Evolutionary conservation across 768 basidiomycete species (phyloP).

Genomic region (Boletus fagicola): DNA sequence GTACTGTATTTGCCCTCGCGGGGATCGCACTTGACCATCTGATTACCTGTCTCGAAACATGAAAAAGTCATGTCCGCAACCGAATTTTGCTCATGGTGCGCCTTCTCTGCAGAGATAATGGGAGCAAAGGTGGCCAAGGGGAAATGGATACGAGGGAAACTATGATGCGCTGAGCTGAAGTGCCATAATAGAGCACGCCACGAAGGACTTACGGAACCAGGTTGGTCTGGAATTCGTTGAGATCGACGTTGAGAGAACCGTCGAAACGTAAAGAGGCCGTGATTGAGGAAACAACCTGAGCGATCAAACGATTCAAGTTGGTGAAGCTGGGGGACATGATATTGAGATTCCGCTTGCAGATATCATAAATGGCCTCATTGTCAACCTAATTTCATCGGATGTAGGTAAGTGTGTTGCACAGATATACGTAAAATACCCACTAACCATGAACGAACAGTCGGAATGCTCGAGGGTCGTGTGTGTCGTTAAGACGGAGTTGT

Average conservation of each 20-base stretch:
- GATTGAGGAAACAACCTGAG: conserved; percentile 97
- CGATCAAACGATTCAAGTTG: conserved; percentile 95
- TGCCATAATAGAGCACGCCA: neutral
- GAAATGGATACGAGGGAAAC: conserved; percentile 99
- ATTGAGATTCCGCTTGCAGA: conserved; percentile 86
- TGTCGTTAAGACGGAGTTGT: conserved; percentile 95
- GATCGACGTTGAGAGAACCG: conserved; percentile 62
- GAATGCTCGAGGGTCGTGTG: conserved; percentile 99
- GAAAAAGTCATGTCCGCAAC: conserved; percentile 98
- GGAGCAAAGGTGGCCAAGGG: conserved; percentile 96
- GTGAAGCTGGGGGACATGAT: conserved; percentile 86
- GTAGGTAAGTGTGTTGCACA: conserved; percentile 2
- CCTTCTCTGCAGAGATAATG: conserved; percentile 91
- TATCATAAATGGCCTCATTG: conserved; percentile 79
- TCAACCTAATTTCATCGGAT: conserved; percentile 49
- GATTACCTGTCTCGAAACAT: conserved; percentile 76
- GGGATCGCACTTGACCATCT: conserved; percentile 80
- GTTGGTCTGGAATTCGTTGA: conserved; percentile 99
- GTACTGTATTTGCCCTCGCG: conserved; percentile 75
- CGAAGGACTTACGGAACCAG: conserved; percentile 78
- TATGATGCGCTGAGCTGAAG: conserved; percentile 27
- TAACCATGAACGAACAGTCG: conserved; percentile 98
- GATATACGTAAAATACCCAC: conserved; percentile 18
- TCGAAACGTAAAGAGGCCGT: conserved; percentile 83
- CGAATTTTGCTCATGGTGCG: conserved; percentile 94